Conservation (phyloP, 2,329 filamentous ascomycete genomes). For the Aureobasidium sp. region DNA sequence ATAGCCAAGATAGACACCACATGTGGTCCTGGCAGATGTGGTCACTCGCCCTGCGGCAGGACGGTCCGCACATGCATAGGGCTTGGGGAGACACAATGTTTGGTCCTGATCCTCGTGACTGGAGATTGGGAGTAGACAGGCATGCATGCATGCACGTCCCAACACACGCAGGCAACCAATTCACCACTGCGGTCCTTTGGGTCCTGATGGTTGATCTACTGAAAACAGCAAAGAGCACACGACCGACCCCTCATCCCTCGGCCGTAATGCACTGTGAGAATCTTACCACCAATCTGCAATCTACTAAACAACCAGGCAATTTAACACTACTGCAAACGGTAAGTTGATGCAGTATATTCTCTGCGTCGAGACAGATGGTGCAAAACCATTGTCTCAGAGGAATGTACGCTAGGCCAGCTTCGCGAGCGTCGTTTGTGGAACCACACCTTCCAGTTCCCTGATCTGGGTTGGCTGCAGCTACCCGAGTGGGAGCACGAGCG, state of each 20-base stretch:
- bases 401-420: slow-evolving; percentile 1
- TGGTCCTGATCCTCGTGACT: slow-evolving; percentile 10
- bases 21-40: slow-evolving; percentile 6
- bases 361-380: neutral
- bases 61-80: neutral
- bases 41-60: neutral
- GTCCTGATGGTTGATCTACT: neutral
- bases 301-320: neutral
- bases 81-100: slow-evolving; percentile 2
- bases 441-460: neutral
- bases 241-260: neutral
- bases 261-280: neutral
- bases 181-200: neutral
- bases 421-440: neutral
- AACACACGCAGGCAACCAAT: neutral
- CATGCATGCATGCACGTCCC: neutral
- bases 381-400: slow-evolving; percentile 1
- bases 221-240: neutral
- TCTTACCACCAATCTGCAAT: neutral
- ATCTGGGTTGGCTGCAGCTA: slow-evolving; percentile 11
- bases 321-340: neutral
- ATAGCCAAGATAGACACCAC: slow-evolving; percentile 3
- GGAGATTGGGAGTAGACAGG: neutral
- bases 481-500: slow-evolving; percentile 8
- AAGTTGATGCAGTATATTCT: neutral